Evolutionary conservation across 805 yeast genomes (phyloP).

Genomic region (Brettanomyces sp.): DNA sequence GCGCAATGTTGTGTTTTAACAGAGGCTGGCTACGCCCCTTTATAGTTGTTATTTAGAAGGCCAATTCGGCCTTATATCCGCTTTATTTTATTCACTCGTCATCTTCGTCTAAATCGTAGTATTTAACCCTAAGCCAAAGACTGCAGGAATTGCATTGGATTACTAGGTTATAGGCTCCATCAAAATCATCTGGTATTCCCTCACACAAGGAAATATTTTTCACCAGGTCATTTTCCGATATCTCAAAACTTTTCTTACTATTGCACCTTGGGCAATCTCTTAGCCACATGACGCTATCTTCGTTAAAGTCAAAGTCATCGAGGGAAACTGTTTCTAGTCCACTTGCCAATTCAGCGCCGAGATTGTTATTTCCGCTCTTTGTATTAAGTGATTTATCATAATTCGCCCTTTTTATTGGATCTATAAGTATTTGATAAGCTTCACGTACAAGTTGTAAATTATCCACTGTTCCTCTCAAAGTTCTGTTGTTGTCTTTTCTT

Average conservation of each 20-base stretch:
- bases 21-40: too few species aligned
- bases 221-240: slow-evolving; percentile 54
- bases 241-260: slow-evolving; percentile 38
- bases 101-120: slow-evolving; percentile 31
- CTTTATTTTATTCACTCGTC: not conserved
- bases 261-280: slow-evolving; percentile 64
- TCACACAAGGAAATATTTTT: slow-evolving; percentile 31
- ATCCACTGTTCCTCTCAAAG: not conserved
- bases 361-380: slow-evolving; percentile 24
- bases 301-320: slow-evolving; percentile 44
- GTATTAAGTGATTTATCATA: slow-evolving; percentile 43
- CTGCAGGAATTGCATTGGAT: slow-evolving; percentile 82
- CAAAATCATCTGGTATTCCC: slow-evolving; percentile 25
- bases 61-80: not conserved
- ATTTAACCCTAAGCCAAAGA: slow-evolving; percentile 72
- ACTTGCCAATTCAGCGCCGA: slow-evolving; percentile 39
- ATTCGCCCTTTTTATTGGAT: slow-evolving; percentile 28
- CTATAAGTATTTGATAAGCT: slow-evolving; percentile 55
- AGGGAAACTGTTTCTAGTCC: slow-evolving; percentile 63
- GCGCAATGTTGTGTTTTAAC: too few species aligned
- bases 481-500: not conserved
- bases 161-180: slow-evolving; percentile 41
- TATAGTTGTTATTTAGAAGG: too few species aligned
- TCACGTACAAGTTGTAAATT: slow-evolving; percentile 35
- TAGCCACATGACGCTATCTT: slow-evolving; percentile 24